Percentiles rank a stretch among this genome's conserved stretches.
Evolutionary conservation across 2,329 filamentous ascomycete species (phyloP).

Genomic region (Calonectria pauciramosa): DNA sequence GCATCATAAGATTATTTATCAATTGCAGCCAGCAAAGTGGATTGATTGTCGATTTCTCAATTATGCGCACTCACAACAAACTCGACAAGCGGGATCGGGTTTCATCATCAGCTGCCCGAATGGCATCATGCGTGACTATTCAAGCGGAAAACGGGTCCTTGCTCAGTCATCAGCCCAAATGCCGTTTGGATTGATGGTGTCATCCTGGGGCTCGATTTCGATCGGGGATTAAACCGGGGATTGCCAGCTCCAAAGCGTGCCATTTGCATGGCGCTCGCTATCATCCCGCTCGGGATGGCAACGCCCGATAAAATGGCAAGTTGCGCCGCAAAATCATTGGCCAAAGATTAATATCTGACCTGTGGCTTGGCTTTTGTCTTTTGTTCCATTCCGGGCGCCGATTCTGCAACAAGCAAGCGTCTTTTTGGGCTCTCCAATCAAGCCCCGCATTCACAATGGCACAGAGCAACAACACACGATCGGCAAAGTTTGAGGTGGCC

Average conservation of each 20-base stretch:
- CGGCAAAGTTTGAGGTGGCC: slow-evolving; percentile 54
- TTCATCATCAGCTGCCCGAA: neutral
- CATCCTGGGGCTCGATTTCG: neutral
- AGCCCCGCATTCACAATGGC: slow-evolving; percentile 10
- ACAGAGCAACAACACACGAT: neutral
- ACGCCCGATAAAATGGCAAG: neutral
- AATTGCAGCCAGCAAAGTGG: neutral
- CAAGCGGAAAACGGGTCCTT: neutral
- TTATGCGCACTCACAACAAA: neutral
- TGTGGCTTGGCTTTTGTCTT: neutral
- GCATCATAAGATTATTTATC: neutral
- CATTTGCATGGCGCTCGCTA: neutral
- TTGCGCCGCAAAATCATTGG: slow-evolving; percentile 9
- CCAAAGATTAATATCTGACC: neutral
- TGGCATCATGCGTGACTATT: slow-evolving; percentile 3
- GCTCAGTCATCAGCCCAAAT: slow-evolving; percentile 6
- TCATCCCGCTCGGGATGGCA: slow-evolving; percentile 3
- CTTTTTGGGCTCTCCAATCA: slow-evolving; percentile 3
- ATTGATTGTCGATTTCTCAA: neutral
- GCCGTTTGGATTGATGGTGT: neutral
- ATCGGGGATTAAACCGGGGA: slow-evolving; percentile 4
- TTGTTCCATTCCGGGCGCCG: neutral
- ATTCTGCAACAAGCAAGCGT: neutral
- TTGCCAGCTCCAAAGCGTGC: neutral
- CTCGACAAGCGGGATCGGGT: neutral